Percentiles rank a stretch among this genome's conserved stretches.
phyloP scores from a whole-genome alignment of 1,284 basidiomycete genomes.

The Inonotus obliquus region DNA sequence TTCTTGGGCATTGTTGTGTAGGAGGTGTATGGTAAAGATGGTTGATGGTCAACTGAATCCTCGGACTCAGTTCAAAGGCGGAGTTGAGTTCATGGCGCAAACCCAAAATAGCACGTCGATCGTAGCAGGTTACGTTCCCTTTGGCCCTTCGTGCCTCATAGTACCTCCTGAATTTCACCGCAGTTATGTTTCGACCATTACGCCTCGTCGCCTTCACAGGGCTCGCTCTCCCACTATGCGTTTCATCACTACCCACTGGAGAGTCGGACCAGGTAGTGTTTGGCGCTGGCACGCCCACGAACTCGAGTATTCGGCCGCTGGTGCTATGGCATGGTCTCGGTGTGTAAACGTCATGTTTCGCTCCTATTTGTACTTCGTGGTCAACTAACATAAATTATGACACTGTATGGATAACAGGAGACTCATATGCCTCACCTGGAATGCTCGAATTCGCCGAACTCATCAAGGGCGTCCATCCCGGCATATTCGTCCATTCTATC shows the following conservation, averaged over 20 bases:
- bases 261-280: background rate
- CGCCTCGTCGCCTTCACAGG: background rate
- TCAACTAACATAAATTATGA: constrained; percentile 25
- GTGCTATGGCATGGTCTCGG: constrained; percentile 97
- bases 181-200: background rate
- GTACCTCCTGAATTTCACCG: background rate
- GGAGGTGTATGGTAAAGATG: no score
- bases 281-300: background rate
- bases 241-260: background rate
- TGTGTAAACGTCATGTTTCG: constrained; percentile 26
- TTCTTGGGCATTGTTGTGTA: background rate
- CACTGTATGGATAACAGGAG: constrained; percentile 32
- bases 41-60: background rate
- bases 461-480: constrained; percentile 71
- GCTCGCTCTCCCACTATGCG: background rate
- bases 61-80: background rate
- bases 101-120: background rate
- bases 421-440: constrained; percentile 59
- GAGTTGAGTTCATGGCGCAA: background rate
- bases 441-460: constrained; percentile 65
- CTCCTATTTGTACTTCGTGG: background rate
- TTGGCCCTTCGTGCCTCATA: background rate
- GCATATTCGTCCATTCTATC: constrained; percentile 84
- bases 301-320: constrained; percentile 50
- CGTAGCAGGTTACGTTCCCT: background rate